Evolutionary conservation across 2,329 filamentous ascomycete genomes (phyloP), one percentile per base, ranked within the genome.

Genomic region (Diaporthe sp.): DNA sequence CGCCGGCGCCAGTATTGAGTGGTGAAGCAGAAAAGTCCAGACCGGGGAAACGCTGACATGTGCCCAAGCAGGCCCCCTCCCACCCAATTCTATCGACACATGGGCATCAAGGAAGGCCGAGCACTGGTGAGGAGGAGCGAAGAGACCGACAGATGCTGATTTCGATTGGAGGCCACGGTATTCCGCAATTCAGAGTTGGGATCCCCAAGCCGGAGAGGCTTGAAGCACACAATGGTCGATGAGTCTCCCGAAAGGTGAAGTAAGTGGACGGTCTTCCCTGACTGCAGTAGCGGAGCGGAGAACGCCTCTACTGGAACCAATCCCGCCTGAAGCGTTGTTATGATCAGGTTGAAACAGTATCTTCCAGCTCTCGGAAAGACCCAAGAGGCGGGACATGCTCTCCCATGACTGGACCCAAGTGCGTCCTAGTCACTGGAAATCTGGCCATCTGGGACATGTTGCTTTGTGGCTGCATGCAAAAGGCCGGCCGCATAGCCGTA

Each of bases 271-370:
- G 31, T 68, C 17, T 61, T 44, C 20, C 42, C 49, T 61, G 51
- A 28, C 20, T 42, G 58, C 12, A 53, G 37, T 42, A 57, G 70
- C 34, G 31, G 15, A 28, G n/a, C 34, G 31, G 15, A 28, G n/a
- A 34, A 39, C 13, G 34, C 42, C 22, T 42, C 70, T 39, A 10
- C n/a, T 61, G 28, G 31, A 25, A 57, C 25, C 47, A 13, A 15
- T 34, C 34, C 49, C 37, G 47, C 25, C 42, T 34, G 17, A 53
- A 42, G 31, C n/a, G 20, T 61, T 51, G 55, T 28, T 39, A 37
- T n/a, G 17, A 10, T n/a, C 49, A 42, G 44, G 34, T 20, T 73
- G 58, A 73, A 57, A 73, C 71, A 61, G 37, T 10, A 55, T n/a
- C 49, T 55, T 44, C 34, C 49, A 67, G 28, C 37, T 34, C 34